Base-by-base conservation (phyloP, 1,284 basidiomycete species). In the Trichosporon coremiiforme region DNA sequence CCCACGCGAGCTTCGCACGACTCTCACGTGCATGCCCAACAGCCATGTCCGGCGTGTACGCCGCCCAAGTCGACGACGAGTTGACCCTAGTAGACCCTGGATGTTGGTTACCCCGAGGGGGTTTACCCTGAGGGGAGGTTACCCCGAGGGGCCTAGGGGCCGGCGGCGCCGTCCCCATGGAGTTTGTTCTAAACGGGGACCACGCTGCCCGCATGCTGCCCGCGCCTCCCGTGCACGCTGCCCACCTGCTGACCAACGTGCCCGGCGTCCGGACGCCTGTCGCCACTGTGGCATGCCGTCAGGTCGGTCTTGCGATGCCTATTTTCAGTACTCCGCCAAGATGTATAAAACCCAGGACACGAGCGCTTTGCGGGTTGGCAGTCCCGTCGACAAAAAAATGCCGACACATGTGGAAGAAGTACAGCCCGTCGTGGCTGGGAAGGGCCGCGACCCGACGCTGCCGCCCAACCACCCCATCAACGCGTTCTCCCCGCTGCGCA, bases 391-490 rank as follows among this genome's bases (percentile, higher is more conserved):
- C n/a, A n/a, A n/a, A n/a, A n/a, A n/a, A 6, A 22, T 53, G 47
- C 17, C 47, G n/a, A 13, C 29, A 10, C 31, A 60, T n/a, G 57
- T 60, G 5, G 29, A 60, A 33, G 57, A 31, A 20, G 29, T 57
- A 4, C 29, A 29, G 25, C 55, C 55, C 8, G 29, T 29, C 36
- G 36, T 38, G 36, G 36, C 36, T 17, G 57, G 13, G 15, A 66
- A 62, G 31, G 66, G 68, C n/a, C 25, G 38, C 12, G 33, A 69
- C 25, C 64, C 66, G 22, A 12, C 15, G 13, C 57, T 75, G n/a
- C 73, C 75, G 12, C 36, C 65, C 20, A 72, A 78, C 62, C 78
- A 80, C 62, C 76, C 78, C 0, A 67, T 77, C 71, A 79, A 79
- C 50, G 70, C 75, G 2, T 71, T 82, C 17, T 70, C 74, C 25